Conservation (phyloP, 2,329 filamentous ascomycete genomes). For the Pseudogymnoascus sp. region DNA sequence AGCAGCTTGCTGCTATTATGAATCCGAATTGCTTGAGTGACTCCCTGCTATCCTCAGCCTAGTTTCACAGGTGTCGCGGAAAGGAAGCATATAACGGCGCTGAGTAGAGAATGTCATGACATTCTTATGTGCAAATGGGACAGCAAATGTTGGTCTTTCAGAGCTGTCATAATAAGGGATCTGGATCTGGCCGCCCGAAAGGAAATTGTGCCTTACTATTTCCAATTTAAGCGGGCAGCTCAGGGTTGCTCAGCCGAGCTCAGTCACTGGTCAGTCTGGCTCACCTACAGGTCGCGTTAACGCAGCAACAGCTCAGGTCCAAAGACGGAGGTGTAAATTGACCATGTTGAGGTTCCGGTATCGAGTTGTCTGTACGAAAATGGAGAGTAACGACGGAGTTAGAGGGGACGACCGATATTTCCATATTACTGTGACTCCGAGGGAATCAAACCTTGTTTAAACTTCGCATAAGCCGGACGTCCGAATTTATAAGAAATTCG, state of each 20-base stretch:
- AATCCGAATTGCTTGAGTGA: not conserved
- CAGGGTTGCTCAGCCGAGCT: too few species aligned
- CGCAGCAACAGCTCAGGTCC: too few species aligned
- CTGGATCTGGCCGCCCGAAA: not conserved
- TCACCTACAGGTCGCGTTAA: too few species aligned
- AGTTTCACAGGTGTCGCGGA: not conserved
- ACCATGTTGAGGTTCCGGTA: too few species aligned
- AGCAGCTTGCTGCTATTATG: not conserved
- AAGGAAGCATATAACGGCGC: not conserved
- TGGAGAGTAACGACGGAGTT: not conserved
- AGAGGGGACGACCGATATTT: not conserved
- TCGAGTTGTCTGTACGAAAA: too few species aligned
- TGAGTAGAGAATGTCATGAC: too few species aligned
- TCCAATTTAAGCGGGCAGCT: conserved; percentile 13
- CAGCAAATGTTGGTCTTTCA: conserved; percentile 1
- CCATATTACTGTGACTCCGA: not conserved
- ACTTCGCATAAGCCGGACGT: not conserved
- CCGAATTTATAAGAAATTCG: not conserved
- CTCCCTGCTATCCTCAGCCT: not conserved
- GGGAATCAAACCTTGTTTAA: not conserved
- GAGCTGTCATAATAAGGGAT: not conserved
- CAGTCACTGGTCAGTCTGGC: too few species aligned
- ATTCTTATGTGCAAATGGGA: not conserved
- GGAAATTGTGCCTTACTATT: conserved; percentile 9
- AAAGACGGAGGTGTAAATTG: too few species aligned